Evolutionary conservation across 1,284 basidiomycete species (phyloP).

Genomic region (Neonothopanus nambi): DNA sequence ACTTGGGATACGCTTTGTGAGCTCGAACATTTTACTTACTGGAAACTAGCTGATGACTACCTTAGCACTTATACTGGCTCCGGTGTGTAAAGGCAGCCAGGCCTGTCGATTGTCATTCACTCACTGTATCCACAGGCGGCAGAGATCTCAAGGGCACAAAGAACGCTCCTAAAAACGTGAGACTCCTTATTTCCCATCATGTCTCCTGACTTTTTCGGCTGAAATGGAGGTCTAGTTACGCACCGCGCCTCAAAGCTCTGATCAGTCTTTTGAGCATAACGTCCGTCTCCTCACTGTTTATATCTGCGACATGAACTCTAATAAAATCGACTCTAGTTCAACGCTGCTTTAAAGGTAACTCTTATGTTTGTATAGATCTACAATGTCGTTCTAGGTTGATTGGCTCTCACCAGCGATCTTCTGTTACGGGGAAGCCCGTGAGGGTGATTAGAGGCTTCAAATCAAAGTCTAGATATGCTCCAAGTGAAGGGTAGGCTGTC

Average conservation of each 20-base stretch:
- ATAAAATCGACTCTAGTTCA: conserved; percentile 39
- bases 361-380: background rate
- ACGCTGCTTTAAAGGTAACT: conserved; percentile 63
- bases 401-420: conserved; percentile 51
- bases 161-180: conserved; percentile 72
- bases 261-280: conserved; percentile 73
- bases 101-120: background rate
- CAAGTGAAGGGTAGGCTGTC: conserved; percentile 61
- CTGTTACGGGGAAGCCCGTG: conserved; percentile 72
- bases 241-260: conserved; percentile 78
- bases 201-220: background rate
- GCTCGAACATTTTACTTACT: conserved; percentile 30
- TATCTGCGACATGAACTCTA: conserved; percentile 26
- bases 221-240: conserved; percentile 54
- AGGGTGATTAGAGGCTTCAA: conserved; percentile 83
- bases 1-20: conserved; percentile 78
- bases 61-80: conserved; percentile 75
- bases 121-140: conserved; percentile 51
- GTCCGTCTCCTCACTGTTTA: conserved; percentile 31
- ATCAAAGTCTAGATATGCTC: conserved; percentile 65
- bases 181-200: conserved; percentile 20
- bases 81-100: conserved; percentile 34
- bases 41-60: conserved; percentile 1
- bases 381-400: conserved; percentile 4
- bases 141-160: conserved; percentile 81